Conservation (phyloP, 2,329 filamentous ascomycete species). For the Sporothrix variecibatus region DNA sequence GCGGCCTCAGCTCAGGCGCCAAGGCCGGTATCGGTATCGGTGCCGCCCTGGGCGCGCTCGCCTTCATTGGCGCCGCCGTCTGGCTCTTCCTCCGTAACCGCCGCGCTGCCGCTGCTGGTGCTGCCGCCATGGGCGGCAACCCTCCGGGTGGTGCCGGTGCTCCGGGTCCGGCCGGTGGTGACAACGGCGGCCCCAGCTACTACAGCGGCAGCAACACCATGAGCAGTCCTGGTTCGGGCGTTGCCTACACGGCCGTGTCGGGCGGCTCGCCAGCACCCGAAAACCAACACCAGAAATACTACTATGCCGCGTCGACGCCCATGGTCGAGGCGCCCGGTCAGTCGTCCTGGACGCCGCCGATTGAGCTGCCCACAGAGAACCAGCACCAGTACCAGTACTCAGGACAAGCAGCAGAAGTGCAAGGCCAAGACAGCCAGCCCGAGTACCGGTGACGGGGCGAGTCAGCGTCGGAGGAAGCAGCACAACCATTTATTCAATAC, state of each 20-base stretch:
- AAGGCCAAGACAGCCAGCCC: not conserved
- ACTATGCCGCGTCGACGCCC: not conserved
- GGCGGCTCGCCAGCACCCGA: not conserved
- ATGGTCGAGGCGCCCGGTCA: not conserved
- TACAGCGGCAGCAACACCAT: not conserved
- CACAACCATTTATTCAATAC: not conserved
- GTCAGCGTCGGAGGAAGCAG: conserved; percentile 11
- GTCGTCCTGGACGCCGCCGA: not conserved
- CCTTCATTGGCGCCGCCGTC: conserved; percentile 36
- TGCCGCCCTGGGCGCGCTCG: conserved; percentile 39
- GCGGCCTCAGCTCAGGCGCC: conserved; percentile 39
- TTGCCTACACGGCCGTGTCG: conserved; percentile 10
- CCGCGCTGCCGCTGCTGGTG: not conserved
- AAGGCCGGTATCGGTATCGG: conserved; percentile 42
- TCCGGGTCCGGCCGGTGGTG: not conserved
- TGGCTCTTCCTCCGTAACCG: conserved; percentile 16
- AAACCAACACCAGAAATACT: conserved; percentile 1
- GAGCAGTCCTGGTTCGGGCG: not conserved
- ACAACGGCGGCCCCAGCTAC: not conserved
- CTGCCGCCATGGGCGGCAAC: not conserved
- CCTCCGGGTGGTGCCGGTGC: not conserved
- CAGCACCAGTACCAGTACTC: not conserved
- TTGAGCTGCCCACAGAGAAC: conserved; percentile 10
- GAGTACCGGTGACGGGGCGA: conserved; percentile 16
- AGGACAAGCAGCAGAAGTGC: not conserved